Evolutionary conservation across 2,329 filamentous ascomycete genomes (phyloP), one percentile per base, ranked within the genome.

Genomic region (Lecanosticta acicola): DNA sequence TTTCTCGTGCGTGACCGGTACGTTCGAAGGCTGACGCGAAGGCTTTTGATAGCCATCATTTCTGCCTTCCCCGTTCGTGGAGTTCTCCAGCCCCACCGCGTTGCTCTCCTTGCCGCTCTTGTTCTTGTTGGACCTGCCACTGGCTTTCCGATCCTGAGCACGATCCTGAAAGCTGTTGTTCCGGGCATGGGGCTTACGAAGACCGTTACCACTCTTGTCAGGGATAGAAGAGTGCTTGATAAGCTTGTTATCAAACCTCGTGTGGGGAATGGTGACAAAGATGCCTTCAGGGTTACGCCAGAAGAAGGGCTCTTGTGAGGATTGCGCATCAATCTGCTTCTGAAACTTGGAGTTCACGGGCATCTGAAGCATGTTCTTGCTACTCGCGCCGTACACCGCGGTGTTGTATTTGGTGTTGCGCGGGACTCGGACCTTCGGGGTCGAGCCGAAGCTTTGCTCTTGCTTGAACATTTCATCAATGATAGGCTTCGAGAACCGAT

Each of bases 401-500:
- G 43, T 34, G 24, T 53, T 39, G 45, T 65, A 65, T 14, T 18
- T 34, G 8, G 53, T 44, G 32, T 57, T 52, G 29, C 55, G 51
- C 7, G 64, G 64, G 8, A 66, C 42, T 13, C 48, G 49, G 7
- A 66, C 54, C 38, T 47, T 66, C 17, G 71, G 71, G 44, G 67
- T 57, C 4, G 71, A 74, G 26, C 71, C 71, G 43, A 73, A 73
- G 51, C 71, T 70, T 24, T 69, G 63, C 48, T 73, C 71, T 46
- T 65, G 62, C 35, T 69, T 67, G 39, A 73, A 70, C 17, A 73
- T 62, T 9, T 60, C 48, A 33, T 71, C 70, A 20, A 69, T 65
- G 17, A 61, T 64, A 16, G 64, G 63, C 53, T 71, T 71, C 14
- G 69, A 68, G 10, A 58, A 55, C 3, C 63, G 53, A n/a, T 67